Conservation (phyloP, 306 rosid species). For the Argentina anserina region DNA sequence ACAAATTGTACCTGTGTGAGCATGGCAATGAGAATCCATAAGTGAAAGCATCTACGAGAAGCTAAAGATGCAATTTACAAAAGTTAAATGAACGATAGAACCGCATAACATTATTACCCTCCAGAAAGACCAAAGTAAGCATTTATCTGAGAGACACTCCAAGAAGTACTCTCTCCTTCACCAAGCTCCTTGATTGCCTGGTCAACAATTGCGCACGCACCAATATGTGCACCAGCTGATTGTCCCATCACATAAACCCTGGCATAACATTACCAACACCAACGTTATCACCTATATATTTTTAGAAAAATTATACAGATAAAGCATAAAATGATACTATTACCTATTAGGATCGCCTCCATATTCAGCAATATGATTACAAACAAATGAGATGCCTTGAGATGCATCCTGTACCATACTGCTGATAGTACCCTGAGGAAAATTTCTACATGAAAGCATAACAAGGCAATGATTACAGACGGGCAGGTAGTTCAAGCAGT, state of each 20-base stretch:
- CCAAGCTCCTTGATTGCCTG: constrained; percentile 91
- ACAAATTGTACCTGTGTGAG: constrained; percentile 77
- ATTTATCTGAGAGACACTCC: constrained; percentile 85
- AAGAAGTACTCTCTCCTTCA: constrained; percentile 72
- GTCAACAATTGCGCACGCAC: constrained; percentile 72
- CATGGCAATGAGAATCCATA: constrained; percentile 19
- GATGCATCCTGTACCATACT: constrained; percentile 83
- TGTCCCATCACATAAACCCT: constrained; percentile 97
- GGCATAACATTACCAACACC: constrained; percentile 18
- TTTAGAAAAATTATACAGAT: not conserved
- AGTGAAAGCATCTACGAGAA: not conserved
- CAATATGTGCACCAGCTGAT: constrained; percentile 98
- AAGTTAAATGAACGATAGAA: constrained; percentile 12
- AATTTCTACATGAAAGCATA: constrained; percentile 56
- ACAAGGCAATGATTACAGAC: constrained; percentile 8
- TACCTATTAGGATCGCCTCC: constrained; percentile 93
- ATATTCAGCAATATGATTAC: constrained; percentile 82
- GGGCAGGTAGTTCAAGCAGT: constrained; percentile 4
- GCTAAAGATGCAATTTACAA: not conserved
- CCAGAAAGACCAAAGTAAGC: constrained; percentile 94
- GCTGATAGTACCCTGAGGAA: constrained; percentile 91
- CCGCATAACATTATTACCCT: constrained; percentile 64
- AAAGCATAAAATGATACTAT: not conserved
- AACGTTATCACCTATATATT: constrained; percentile 13
- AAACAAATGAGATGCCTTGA: constrained; percentile 83